Base-by-base conservation (phyloP, 1,284 basidiomycete species). In the Boletellus sp. region DNA sequence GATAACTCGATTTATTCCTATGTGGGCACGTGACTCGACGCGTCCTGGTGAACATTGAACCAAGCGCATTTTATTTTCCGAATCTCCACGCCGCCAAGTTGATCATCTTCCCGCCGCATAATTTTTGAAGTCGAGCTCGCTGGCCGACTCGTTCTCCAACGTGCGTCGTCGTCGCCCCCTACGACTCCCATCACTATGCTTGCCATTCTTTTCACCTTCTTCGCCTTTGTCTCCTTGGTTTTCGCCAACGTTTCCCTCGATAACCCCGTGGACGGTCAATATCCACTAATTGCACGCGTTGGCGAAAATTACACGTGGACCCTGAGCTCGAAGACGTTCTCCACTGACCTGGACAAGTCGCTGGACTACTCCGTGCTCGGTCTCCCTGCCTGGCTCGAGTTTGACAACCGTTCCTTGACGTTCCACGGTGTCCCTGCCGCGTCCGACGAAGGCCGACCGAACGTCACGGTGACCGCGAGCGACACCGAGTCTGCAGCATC, bases 311-410 rank as follows among this genome's bases (percentile, higher is more conserved):
- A 79, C 63, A 73, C 74, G 41, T 92, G 88, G 87, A 69, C 80
- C 2, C 76, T 88, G 60, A 77, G 82, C 57, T 61, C 70, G 8
- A 64, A 69, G 47, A 88, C 89, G 0, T 91, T 90, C 65, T 62
- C 66, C 21, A 79, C 78, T n/a, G 57, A 72, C 21, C 64, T 72
- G 49, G 75, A 75, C 42, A 46, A 67, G 43, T 59, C 63, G 7
- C 61, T 84, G 42, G 63, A 52, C 30, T 83, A 81, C 60, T 71
- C 78, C 5, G 74, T 76, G 1, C 75, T 74, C 15, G 55, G 68
- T 35, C 71, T 89, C 28, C 86, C 88, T 6, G 49, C 61, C 15
- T 91, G 89, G 88, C 75, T 88, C 48, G 66, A 71, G 13, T 89
- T 91, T 62, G 77, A 91, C 64, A 62, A 77, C 30, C 56, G 60